Conservation (phyloP, 1,139 yeast genomes). For the Debaryomyces psychrophilus region DNA sequence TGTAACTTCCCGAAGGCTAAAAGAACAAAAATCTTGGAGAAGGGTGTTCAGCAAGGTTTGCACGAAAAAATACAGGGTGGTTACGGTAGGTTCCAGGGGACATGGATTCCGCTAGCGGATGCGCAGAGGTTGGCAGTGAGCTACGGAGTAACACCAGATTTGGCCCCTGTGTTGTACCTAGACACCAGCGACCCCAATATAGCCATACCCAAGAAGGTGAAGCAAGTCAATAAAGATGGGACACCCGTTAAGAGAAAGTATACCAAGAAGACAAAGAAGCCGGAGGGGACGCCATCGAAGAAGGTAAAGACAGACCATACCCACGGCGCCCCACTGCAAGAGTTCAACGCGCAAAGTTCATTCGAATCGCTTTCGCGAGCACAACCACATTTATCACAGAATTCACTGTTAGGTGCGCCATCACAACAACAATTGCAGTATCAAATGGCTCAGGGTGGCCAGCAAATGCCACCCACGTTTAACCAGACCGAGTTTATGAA, state of each 20-base stretch:
- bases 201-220: conserved; percentile 50
- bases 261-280: conserved; percentile 39
- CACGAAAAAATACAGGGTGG: conserved; percentile 98
- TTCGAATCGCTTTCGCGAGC: conserved; percentile 5
- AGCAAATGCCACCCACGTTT: conserved; percentile 20
- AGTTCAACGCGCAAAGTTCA: conserved; percentile 2
- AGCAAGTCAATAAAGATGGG: conserved; percentile 45
- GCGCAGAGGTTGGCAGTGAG: conserved; percentile 57
- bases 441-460: conserved; percentile 14
- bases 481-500: conserved; percentile 32
- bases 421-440: conserved; percentile 10
- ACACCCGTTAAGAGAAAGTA: conserved; percentile 51
- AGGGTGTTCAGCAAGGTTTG: conserved; percentile 82
- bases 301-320: conserved; percentile 30
- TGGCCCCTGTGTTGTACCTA: conserved; percentile 57
- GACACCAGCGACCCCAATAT: conserved; percentile 52
- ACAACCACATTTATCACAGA: neutral
- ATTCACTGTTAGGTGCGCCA: neutral
- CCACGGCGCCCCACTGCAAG: conserved; percentile 10
- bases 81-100: conserved; percentile 95
- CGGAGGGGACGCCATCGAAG: conserved; percentile 43
- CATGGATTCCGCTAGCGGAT: conserved; percentile 85
- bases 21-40: conserved; percentile 86
- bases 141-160: conserved; percentile 56
- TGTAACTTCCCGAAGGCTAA: conserved; percentile 95